Conservation (phyloP, 2,329 filamentous ascomycete species). For the Corinectria fuckeliana region DNA sequence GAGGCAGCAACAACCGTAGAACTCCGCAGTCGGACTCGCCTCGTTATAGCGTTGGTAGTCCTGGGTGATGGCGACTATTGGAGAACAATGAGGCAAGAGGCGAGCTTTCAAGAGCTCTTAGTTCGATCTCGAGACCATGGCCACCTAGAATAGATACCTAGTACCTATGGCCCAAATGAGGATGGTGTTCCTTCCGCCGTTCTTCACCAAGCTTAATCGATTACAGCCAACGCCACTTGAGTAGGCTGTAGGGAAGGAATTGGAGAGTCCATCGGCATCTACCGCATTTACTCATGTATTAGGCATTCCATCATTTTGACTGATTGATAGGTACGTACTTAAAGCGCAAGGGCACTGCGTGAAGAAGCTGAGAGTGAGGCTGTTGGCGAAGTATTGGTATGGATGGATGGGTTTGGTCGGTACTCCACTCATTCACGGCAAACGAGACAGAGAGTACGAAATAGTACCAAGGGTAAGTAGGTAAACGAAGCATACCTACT, state of each 20-base stretch:
- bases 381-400: too few species aligned
- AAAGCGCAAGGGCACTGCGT: neutral
- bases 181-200: neutral
- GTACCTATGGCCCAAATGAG: neutral
- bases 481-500: neutral
- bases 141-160: neutral
- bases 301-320: too few species aligned
- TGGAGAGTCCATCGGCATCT: neutral
- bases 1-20: conserved; percentile 5
- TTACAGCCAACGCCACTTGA: neutral
- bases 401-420: neutral
- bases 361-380: neutral
- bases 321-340: neutral
- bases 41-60: neutral
- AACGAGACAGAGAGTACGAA: neutral
- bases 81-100: conserved; percentile 3
- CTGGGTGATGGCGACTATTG: neutral
- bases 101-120: neutral
- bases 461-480: neutral
- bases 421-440: neutral
- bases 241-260: neutral
- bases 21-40: conserved; percentile 5
- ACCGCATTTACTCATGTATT: too few species aligned
- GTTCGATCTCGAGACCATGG: neutral
- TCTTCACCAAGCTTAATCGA: neutral